Evolutionary conservation across 805 yeast species (phyloP), one percentile per base, ranked within the genome.

Genomic region (Hanseniaspora nectarophila): DNA sequence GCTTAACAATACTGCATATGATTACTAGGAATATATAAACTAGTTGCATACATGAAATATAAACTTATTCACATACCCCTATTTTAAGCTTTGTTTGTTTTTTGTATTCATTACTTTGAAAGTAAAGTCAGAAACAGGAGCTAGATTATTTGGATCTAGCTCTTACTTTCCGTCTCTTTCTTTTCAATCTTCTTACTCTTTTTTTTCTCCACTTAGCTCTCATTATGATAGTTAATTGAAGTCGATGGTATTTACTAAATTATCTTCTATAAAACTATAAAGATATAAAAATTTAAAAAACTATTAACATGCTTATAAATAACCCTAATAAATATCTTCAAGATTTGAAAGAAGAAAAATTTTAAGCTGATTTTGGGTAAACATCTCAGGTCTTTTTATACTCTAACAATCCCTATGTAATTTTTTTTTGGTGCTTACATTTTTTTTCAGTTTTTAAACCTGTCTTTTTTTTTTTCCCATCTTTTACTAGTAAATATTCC

Each of bases 161-260:
- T 86, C 97, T 87, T 71, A 90, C 96, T 95, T 90, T 90, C 97
- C 97, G 96, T 85, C 97, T 86, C 95, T 90, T 90, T 82, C 97
- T 87, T 86, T 90, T 90, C 73, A 90, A 85, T 86, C 97, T 87
- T 86, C 97, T 89, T 76, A 85, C 95, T 89, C 97, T 90, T 95
- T 90, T 90, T 85, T 90, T 90, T 85, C 96, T 90, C 97, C 97
- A 89, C 85, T 89, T 89, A 78, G 85, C 82, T 82, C 95, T 84
- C 95, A 85, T 85, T 68, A 70, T 67, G 68, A 58, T 56, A 55
- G 52, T 48, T 48, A 48, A 48, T 48, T 48, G 52, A 53, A 58
- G 58, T 57, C 58, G 56, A 58, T 51, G 43, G 49, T 55, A 60
- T 56, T 15, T 13, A 7, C 23, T n/a, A 16, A 23, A 23, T 15